Conservation (phyloP, 2,329 filamentous ascomycete species). For the Neofusicoccum sp. region DNA sequence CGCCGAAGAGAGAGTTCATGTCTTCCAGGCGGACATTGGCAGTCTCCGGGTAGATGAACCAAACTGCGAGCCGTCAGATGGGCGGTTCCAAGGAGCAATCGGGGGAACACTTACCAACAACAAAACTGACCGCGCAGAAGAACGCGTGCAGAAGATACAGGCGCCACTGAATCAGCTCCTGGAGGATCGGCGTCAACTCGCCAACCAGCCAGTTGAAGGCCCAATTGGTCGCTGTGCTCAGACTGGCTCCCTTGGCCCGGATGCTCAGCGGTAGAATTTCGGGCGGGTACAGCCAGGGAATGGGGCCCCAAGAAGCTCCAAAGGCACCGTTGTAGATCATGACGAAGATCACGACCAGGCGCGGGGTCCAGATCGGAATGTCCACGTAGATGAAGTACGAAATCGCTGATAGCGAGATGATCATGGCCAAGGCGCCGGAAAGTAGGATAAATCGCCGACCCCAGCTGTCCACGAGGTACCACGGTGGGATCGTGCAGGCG, state of each 20-base stretch:
- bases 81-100: neutral
- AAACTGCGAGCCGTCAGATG: slow-evolving; percentile 60
- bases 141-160: slow-evolving; percentile 94
- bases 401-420: slow-evolving; percentile 80
- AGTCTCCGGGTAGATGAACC: slow-evolving; percentile 96
- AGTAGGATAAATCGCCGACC: slow-evolving; percentile 86
- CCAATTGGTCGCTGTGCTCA: slow-evolving; percentile 97
- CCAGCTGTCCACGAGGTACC: slow-evolving; percentile 94
- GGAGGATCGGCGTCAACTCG: slow-evolving; percentile 88
- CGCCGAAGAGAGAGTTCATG: slow-evolving; percentile 93
- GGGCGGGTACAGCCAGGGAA: slow-evolving; percentile 97
- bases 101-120: slow-evolving; percentile 72
- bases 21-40: slow-evolving; percentile 93
- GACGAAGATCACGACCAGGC: slow-evolving; percentile 86
- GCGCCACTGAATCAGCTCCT: slow-evolving; percentile 90
- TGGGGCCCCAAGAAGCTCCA: slow-evolving; percentile 95
- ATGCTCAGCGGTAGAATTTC: slow-evolving; percentile 97
- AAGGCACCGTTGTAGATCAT: slow-evolving; percentile 99
- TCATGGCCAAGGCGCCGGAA: slow-evolving; percentile 86
- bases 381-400: slow-evolving; percentile 95
- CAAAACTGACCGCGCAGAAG: slow-evolving; percentile 92
- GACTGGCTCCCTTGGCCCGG: slow-evolving; percentile 90
- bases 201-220: slow-evolving; percentile 98
- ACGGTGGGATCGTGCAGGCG: slow-evolving; percentile 87
- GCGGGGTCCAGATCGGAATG: slow-evolving; percentile 67